Base-by-base conservation (phyloP, 768 basidiomycete species). In the Lanmaoa rubissima region DNA sequence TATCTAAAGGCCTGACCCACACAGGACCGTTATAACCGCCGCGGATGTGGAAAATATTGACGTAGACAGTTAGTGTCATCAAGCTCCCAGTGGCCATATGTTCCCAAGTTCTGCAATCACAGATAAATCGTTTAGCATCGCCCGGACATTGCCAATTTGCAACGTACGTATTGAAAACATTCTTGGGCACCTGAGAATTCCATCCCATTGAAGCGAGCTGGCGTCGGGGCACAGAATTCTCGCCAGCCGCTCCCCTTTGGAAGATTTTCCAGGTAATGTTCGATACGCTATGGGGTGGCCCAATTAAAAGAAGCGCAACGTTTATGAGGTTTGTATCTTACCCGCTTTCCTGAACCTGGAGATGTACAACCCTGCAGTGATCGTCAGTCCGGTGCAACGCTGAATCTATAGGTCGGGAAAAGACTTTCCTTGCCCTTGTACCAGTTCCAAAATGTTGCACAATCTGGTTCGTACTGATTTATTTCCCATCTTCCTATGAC, bases 151-250 rank as follows among this genome's bases (percentile, higher is more conserved):
- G 24, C 34, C 11, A n/a, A 12, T 44, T 32, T 32, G 31, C 41
- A 31, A 57, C 68, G 43, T 39, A 70, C 69, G 4, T 19, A 21
- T 50, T 65, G 53, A 49, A 58, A 64, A 32, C 69, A 73, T 46
- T 59, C 48, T 1, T 68, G 48, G 0, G 70, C 65, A 14, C 65
- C 62, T 0, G 44, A 24, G 40, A 71, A 73, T 21, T 65, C 62
- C 54, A 71, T 48, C 7, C 61, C 60, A n/a, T 17, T 57, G 55
- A 73, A 71, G 12, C 35, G 51, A 1, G 53, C 65, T 0, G 72
- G 72, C 1, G 72, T 74, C 8, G 71, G 70, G 14, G 73, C 67
- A 48, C 73, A 74, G 46, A 74, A 69, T 46, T 66, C 62, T 11
- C 60, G 58, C 71, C 72, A 74, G 26, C 68, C 65, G 16, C 62